phyloP scores from a whole-genome alignment of 176 grass and related monocot species.

The maize (Zea mays) region DNA sequence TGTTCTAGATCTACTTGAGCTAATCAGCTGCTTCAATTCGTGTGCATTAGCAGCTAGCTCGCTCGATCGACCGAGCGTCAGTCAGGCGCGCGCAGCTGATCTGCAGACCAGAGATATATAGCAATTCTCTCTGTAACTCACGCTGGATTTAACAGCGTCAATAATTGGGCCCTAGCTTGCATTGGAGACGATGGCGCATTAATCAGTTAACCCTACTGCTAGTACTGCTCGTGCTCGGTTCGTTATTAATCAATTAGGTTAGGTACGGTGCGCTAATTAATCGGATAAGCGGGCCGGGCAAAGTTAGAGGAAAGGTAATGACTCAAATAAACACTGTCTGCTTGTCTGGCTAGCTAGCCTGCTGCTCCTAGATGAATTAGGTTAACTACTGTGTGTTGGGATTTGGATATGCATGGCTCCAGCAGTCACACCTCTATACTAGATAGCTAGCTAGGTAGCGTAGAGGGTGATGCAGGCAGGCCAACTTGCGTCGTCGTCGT shows the following conservation, averaged over 20 bases:
- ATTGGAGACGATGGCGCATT: neutral
- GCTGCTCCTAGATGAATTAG: neutral
- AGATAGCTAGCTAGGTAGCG: neutral
- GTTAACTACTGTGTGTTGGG: neutral
- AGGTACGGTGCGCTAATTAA: neutral
- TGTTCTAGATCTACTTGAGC: slow-evolving; percentile 38
- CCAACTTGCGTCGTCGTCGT: neutral
- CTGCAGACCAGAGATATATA: too few species aligned
- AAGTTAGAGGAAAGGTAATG: neutral
- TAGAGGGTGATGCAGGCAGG: neutral
- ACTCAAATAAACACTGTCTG: neutral
- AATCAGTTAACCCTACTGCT: too few species aligned
- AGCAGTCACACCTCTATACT: neutral
- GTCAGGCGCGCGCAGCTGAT: neutral
- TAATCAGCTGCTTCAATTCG: slow-evolving; percentile 1
- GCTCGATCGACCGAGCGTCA: neutral
- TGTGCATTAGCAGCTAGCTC: too few species aligned
- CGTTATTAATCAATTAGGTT: neutral
- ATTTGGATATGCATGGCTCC: neutral
- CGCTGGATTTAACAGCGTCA: neutral
- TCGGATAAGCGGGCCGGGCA: neutral
- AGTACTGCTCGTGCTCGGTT: too few species aligned
- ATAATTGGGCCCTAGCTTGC: slow-evolving; percentile 14
- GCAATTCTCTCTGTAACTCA: neutral
- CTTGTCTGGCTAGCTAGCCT: neutral